These are phyloP conservation scores for Daedalea quercina DNA, from an alignment of 768 basidiomycete genomes.

Conservation along the genomic window DNA sequence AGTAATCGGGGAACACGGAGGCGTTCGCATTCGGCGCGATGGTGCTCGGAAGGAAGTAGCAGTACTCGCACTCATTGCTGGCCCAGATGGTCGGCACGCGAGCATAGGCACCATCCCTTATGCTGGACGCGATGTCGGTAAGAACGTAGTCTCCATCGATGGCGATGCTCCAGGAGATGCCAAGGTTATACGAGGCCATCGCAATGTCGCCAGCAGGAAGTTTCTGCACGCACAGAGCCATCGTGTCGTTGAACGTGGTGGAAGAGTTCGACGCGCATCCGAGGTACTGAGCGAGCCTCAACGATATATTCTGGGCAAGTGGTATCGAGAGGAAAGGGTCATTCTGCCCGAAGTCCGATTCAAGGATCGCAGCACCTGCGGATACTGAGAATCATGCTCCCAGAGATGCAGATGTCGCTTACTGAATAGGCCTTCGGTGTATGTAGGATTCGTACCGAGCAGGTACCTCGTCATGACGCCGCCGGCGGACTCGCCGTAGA, in stretches of 20 bases:
- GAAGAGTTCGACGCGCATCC: slow-evolving; percentile 2
- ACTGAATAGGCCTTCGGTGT: slow-evolving; percentile 9
- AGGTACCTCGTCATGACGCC: slow-evolving; percentile 8
- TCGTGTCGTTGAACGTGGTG: slow-evolving; percentile 1
- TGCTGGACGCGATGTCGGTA: slow-evolving; percentile 6
- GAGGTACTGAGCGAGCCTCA: slow-evolving; percentile 2
- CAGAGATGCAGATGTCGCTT: background rate
- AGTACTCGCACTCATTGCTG: slow-evolving; percentile 10
- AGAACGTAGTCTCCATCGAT: slow-evolving; percentile 7
- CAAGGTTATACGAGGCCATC: slow-evolving; percentile 1
- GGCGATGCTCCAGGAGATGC: slow-evolving; percentile 5
- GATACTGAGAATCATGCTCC: background rate
- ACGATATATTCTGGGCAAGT: background rate
- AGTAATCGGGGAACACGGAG: slow-evolving; percentile 4
- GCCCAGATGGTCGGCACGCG: slow-evolving; percentile 8
- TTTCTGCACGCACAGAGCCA: slow-evolving; percentile 4
- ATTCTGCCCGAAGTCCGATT: slow-evolving; percentile 3
- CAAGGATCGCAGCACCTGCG: slow-evolving; percentile 6
- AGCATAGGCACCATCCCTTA: slow-evolving; percentile 5
- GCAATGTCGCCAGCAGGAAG: slow-evolving; percentile 2
- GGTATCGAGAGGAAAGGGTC: slow-evolving; percentile 1
- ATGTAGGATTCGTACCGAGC: slow-evolving; percentile 3
- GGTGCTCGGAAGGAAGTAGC: slow-evolving; percentile 7
- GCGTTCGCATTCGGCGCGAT: slow-evolving; percentile 4
- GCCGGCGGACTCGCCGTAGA: slow-evolving; percentile 7